Base-by-base conservation (phyloP, 2,329 filamentous ascomycete species). In the Hymenoscyphus infarciens region DNA sequence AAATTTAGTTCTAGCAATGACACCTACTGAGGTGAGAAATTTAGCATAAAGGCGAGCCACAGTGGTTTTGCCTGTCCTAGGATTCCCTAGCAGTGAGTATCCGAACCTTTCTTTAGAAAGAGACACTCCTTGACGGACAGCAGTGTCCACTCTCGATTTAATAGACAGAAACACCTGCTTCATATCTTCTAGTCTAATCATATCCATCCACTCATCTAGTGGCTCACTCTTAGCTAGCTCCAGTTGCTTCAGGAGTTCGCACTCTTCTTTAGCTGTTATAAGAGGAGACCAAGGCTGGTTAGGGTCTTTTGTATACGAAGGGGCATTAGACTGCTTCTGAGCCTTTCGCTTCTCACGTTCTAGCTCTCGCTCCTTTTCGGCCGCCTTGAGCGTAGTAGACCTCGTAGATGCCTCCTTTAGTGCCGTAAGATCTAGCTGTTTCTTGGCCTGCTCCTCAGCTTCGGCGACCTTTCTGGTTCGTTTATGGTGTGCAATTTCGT, bases 131-230 rank as follows among this genome's bases (percentile, higher is more conserved):
- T 91, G 89, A 0, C 85, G 78, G 0, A 86, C 66, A 0, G 78
- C 74, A 0, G 79, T 83, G 54, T 92, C 87, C 0, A 90, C 80
- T 52, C 79, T 82, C 0, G 75, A 75, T 65, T 90, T 90, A 70
- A 89, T 83, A 0, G 70, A 69, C 0, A 92, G 74, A 39, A 91
- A 84, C 10, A 83, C 71, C 1, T 78, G 69, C 66, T 92, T 92
- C 54, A 92, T 85, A 0, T 80, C 75, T 67, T 91, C 88, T 0
- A 92, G 77, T 0, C 89, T 88, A 53, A 88, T 84, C 83, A 91
- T 86, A 0, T 70, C 72, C 85, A 91, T 90, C 8, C 92, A 67
- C 0, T 77, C 70, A 63, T 92, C 87, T 0, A 92, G 65, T 0
- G 81, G 76, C 0, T 73, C 68, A 64, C 83, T 89, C 0, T 71